Evolutionary conservation across 139 green algal species (phyloP), one percentile per base, ranked within the genome.

Genomic region (Tetradesmus obliquus): DNA sequence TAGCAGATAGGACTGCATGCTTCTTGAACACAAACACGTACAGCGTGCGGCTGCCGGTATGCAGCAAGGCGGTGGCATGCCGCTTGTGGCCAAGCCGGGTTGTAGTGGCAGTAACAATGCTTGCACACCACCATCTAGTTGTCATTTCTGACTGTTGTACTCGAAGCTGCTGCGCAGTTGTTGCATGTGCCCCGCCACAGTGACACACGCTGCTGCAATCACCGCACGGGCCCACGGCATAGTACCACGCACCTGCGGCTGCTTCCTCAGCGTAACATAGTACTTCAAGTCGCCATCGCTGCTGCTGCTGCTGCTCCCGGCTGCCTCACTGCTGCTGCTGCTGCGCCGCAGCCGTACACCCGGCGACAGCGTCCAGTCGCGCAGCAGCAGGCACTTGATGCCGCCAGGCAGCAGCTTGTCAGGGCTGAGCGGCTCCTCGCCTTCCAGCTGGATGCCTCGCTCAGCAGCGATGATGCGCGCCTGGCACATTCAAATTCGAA

Each of bases 281-380:
- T 91, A 91, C 55, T 81, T 81, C 9, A 82, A 12, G 24, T 58
- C 32, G 55, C 54, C 51, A 71, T 57, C 62, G 7, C 55, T n/a
- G 53, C 86, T 90, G 71, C 86, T 90, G 86, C 69, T 72, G 86
- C 53, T 84, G 86, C 71, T 22, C 57, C 24, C 71, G 22, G 4
- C 7, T 8, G n/a, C 55, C 32, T 55, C 86, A 22, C 6, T n/a
- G 3, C 55, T 22, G 60, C 53, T 58, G 55, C 12, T 12, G 20
- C 12, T 55, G 6, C 9, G 3, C n/a, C 32, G 55, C 20, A 91
- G 82, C 5, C 60, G 51, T 5, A 91, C 10, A 19, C 88, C 88
- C n/a, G 88, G 88, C 20, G 88, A 80, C 76, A 91, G 8, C 22
- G 32, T 87, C 88, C 88, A 91, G 58, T 91, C 88, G 24, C n/a